Evolutionary conservation across 208 protist genomes (phyloP).

Genomic region (Acanthamoeba royreba): DNA sequence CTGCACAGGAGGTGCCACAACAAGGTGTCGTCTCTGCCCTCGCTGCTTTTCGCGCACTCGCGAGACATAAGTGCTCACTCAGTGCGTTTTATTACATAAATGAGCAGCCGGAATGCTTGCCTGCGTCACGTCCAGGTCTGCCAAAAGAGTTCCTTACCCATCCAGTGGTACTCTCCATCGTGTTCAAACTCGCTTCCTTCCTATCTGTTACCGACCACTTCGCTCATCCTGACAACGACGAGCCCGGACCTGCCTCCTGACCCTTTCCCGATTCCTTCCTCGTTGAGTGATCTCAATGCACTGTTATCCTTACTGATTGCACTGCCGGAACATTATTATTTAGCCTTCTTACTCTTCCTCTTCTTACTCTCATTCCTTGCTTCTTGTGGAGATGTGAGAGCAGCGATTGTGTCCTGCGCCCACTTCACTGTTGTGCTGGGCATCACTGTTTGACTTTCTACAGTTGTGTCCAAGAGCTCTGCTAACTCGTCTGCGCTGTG

Average conservation of each 20-base stretch:
- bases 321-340: no score
- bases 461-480: no score
- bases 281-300: no score
- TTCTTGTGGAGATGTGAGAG: not conserved
- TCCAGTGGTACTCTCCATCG: not conserved
- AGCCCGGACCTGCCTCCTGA: no score
- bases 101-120: not conserved
- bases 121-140: not conserved
- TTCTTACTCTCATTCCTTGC: not conserved
- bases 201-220: not conserved
- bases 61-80: not conserved
- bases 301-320: no score
- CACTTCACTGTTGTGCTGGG: not conserved
- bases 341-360: not conserved
- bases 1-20: not conserved
- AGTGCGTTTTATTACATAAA: not conserved
- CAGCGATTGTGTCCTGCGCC: not conserved
- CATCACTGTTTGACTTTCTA: not conserved
- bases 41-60: not conserved
- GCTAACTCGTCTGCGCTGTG: no score
- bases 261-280: no score
- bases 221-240: not conserved
- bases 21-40: not conserved
- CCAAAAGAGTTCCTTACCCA: not conserved
- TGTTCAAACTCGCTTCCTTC: not conserved